Evolutionary conservation across 129 eudicot species (phyloP).

Genomic region (Calendula officinalis): DNA sequence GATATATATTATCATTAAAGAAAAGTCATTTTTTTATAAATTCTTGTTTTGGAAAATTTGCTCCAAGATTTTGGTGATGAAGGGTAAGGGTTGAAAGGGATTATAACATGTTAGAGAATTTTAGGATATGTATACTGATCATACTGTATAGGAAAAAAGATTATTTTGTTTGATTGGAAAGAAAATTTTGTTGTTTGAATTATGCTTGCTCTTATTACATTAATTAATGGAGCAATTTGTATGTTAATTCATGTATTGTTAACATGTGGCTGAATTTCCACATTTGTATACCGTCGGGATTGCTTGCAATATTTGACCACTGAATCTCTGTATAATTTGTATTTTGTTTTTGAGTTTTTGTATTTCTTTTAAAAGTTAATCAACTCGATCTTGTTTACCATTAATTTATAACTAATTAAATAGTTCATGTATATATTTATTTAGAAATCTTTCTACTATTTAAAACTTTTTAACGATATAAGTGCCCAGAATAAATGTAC

Average conservation of each 20-base stretch:
- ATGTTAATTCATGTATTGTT: slow-evolving; percentile 9
- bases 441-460: no score
- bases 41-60: slow-evolving; percentile 18
- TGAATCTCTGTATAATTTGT: background rate
- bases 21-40: slow-evolving; percentile 1
- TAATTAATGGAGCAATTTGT: background rate
- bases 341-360: no score
- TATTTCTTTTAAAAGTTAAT: no score
- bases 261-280: background rate
- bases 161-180: slow-evolving; percentile 21
- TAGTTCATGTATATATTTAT: no score
- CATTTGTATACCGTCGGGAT: background rate
- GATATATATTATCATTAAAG: background rate
- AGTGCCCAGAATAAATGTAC: no score
- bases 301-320: slow-evolving; percentile 1
- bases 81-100: slow-evolving; percentile 10
- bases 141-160: slow-evolving; percentile 28
- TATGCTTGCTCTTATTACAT: slow-evolving; percentile 5
- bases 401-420: no score
- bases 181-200: background rate
- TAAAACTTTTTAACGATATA: no score
- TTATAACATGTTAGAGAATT: background rate
- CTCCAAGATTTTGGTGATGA: slow-evolving; percentile 29
- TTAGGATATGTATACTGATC: slow-evolving; percentile 6
- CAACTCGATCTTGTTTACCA: no score